Conservation (phyloP, 2,329 filamentous ascomycete genomes). For the Aureobasidium sp. region DNA sequence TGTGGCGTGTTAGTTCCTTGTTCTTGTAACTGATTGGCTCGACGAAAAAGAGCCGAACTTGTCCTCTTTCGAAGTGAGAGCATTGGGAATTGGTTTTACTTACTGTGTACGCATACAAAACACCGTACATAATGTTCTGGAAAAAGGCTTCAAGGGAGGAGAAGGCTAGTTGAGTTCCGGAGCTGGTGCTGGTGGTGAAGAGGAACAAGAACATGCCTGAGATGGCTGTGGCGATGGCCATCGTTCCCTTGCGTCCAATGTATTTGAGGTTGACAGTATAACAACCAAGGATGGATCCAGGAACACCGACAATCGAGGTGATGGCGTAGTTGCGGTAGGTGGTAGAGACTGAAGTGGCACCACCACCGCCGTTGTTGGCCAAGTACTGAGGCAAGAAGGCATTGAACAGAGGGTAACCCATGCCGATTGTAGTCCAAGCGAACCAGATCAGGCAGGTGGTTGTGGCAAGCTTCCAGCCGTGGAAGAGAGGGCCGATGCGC, state of each 20-base stretch:
- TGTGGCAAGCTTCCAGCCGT: constrained; percentile 40
- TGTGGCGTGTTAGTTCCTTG: constrained; percentile 26
- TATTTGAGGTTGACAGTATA: constrained; percentile 65
- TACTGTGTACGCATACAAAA: constrained; percentile 64
- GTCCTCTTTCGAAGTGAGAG: too few species aligned
- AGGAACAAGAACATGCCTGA: constrained; percentile 64
- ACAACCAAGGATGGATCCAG: constrained; percentile 67
- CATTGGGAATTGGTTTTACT: too few species aligned
- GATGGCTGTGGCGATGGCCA: constrained; percentile 59
- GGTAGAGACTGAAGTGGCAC: constrained; percentile 30
- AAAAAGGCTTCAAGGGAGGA: constrained; percentile 63
- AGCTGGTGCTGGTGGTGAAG: constrained; percentile 53
- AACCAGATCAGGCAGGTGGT: constrained; percentile 60
- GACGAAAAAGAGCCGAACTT: too few species aligned
- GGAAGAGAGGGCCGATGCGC: constrained; percentile 59
- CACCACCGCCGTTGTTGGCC: constrained; percentile 45
- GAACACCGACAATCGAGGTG: constrained; percentile 68
- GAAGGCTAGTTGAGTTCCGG: constrained; percentile 55
- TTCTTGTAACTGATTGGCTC: neutral
- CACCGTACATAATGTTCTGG: constrained; percentile 69
- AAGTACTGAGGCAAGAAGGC: constrained; percentile 86
- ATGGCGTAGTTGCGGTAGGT: constrained; percentile 75
- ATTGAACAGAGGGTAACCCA: constrained; percentile 85
- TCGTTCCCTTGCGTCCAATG: constrained; percentile 64
- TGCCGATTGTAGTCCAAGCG: constrained; percentile 74